Base-by-base conservation (phyloP, 345 rosid genomes). In the Turnera subulata region DNA sequence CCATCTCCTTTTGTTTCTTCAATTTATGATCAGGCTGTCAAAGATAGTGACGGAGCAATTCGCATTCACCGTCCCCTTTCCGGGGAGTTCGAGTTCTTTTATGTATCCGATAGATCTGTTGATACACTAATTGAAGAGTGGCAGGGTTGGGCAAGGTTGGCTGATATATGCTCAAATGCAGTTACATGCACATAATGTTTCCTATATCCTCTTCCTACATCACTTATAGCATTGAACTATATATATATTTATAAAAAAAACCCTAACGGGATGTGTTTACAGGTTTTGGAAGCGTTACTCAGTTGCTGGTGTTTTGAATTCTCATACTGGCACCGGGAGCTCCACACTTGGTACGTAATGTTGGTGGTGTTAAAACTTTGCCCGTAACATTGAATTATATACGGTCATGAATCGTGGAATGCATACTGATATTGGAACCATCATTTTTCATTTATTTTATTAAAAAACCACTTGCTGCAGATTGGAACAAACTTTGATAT, bases 71-170 rank as follows among this genome's bases (percentile, higher is more conserved):
- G 86, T 59, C 95, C 95, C 12, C 80, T 78, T 55, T 82, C 78
- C 53, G 96, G 96, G n/a, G n/a, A n/a, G n/a, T n/a, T n/a, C n/a
- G n/a, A n/a, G 48, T 97, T 97, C 52, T 93, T 89, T 72, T 89
- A 93, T 65, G 86, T 93, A 25, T 79, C 96, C 61, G 88, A 89
- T 13, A 89, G 78, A 63, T 66, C 86, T 59, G 80, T 93, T 42
- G 84, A 79, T 70, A 86, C 74, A 46, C 75, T 76, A 55, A 67
- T 80, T 71, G 77, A 73, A 55, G 75, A 81, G 73, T 76, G 82
- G 53, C 95, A 92, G 53, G 75, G 84, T 69, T 84, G 89, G 89
- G 87, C 95, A 62, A 88, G 95, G 98, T 91, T 65, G 53, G 29
- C 53, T 49, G 29, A 1, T 5, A 62, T 42, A 26, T 59, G 44